Base-by-base conservation (phyloP, 2,329 filamentous ascomycete species). In the Pseudodiploospora longispora region DNA sequence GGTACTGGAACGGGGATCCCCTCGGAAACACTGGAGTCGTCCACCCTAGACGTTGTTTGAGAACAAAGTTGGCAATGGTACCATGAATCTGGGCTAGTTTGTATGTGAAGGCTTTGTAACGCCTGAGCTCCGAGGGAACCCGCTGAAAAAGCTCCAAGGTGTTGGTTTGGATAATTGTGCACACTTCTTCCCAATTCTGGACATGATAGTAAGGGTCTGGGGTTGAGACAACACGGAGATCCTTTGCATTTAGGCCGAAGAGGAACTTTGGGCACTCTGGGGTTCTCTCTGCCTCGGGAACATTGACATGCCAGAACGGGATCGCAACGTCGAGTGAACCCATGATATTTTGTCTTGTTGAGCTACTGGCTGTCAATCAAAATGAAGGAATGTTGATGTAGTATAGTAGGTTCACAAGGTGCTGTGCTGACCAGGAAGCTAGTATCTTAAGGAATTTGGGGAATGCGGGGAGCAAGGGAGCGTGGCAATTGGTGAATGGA, bases 301-400 rank as follows among this genome's bases (percentile, higher is more conserved):
- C 68, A 62, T 95, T 95, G 63, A 85, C 74, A 50, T 91, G 83
- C 89, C 89, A 95, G 69, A 84, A 95, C 0, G 84, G 82, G 9
- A 64, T 47, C 46, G 56, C 63, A 31, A 47, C 44, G 34, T 50
- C 44, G 40, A 55, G 50, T 29, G 56, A 58, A 33, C 68, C 67
- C 69, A 72, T 72, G 19, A 19, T 19, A 19, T 19, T 19, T 19
- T 19, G 19, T 19, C 19, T 19, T 19, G 19, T 19, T 19, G 19
- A 19, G 3, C 3, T 19, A 19, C 19, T 19, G 19, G 19, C 19
- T 19, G 19, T 19, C 19, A 19, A 19, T 19, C 19, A 19, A 19
- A 2, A 19, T 19, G 19, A 19, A 19, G 19, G 19, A 19, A 19
- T 19, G 3, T 19, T 19, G 19, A 19, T 19, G 19, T 19, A 19